Base-by-base conservation (phyloP, 371 early-diverging fungal genomes). In the Mortierella sp. region DNA sequence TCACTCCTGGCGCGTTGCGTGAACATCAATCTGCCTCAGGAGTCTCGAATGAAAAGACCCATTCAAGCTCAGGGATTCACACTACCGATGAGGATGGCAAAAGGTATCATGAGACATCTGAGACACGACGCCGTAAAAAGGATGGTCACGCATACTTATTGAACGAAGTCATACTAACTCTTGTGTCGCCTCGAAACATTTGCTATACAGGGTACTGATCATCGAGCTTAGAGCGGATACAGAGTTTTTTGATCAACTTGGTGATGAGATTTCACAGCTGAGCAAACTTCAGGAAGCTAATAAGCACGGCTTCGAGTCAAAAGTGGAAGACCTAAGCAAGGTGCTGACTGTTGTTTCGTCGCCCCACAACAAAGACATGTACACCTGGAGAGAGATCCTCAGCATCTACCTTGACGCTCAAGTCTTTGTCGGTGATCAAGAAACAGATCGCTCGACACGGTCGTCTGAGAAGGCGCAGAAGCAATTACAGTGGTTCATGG, bases 311-410 rank as follows among this genome's bases (percentile, higher is more conserved):
- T 90, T 88, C 45, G 83, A 88, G 55, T 63, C 83, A 16, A 86
- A 86, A 36, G 86, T 92, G 7, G 70, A 84, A 28, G 84, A 84
- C 59, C 58, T 92, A 1, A 86, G 86, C 62, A 76, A 65, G 6
- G 68, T 85, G n/a, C 82, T 92, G 77, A 83, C 79, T 0, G 83
- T 83, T 43, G 85, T 84, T 48, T 88, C 88, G 69, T 91, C 94
- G 1, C 87, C 87, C 1, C 88, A 89, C 53, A 89, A 89, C 65
- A 84, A 88, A 41, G 93, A 94, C 68, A 88, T 93, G 84, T 91
- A 92, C 64, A 77, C 86, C 19, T 94, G 94, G 94, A 86, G 94
- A 36, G 87, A 89, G 65, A 90, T 94, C 33, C 90, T 94, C 64
- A 86, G 87, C 16, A 64, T 91, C 24, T 94, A 94, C 64, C 83